These are phyloP conservation scores for Candida cerambycidarum DNA, from an alignment of 805 yeast genomes.

Conservation along the genomic window DNA sequence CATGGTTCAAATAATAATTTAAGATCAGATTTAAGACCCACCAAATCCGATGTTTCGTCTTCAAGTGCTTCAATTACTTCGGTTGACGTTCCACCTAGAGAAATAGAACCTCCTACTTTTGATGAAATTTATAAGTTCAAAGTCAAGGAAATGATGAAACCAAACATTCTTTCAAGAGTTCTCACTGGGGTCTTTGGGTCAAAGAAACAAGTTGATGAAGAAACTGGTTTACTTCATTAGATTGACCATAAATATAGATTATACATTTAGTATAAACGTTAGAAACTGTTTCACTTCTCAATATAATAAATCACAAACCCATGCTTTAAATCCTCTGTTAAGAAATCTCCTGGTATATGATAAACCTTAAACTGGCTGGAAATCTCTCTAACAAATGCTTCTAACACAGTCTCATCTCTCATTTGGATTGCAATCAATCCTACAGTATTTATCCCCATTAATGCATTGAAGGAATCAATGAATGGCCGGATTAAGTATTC, in stretches of 20 bases:
- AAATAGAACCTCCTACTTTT: conserved; percentile 36
- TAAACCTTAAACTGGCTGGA: conserved; percentile 33
- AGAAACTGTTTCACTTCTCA: no score
- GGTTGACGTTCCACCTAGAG: conserved; percentile 25
- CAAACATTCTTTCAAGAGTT: conserved; percentile 4
- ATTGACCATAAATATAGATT: no score
- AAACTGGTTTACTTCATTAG: conserved; percentile 7
- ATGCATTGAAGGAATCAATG: conserved; percentile 38
- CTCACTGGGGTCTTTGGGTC: conserved; percentile 1
- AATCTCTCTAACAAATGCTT: conserved; percentile 41
- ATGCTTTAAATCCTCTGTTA: conserved; percentile 29
- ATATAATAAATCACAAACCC: conserved; percentile 50
- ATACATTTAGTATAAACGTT: no score
- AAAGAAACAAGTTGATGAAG: conserved; percentile 5
- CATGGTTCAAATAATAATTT: conserved; percentile 9
- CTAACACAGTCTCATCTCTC: conserved; percentile 51
- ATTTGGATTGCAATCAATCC: conserved; percentile 51
- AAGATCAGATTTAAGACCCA: conserved; percentile 16
- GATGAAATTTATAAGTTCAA: conserved; percentile 28
- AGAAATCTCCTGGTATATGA: conserved; percentile 27
- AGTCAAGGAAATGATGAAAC: conserved; percentile 18
- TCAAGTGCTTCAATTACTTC: conserved; percentile 18
- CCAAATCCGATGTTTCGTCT: conserved; percentile 23
- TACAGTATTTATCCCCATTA: conserved; percentile 37
- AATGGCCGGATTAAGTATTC: conserved; percentile 55